These are phyloP conservation scores for Schizochytrium sp. DNA, from an alignment of 108 stramenopile species.

Conservation along the genomic window DNA sequence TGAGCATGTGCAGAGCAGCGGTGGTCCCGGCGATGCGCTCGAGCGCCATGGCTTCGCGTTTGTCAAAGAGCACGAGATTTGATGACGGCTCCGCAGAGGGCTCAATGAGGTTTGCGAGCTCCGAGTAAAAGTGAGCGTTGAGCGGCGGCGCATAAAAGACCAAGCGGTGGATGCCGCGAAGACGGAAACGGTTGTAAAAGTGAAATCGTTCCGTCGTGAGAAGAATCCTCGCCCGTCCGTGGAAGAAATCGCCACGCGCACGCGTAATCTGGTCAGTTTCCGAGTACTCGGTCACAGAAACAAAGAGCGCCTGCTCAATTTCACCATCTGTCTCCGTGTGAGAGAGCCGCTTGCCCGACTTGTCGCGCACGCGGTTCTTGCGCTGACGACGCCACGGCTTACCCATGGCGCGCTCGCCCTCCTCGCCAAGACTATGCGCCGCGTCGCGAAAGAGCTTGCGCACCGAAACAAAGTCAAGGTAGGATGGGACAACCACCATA, in stretches of 20 bases:
- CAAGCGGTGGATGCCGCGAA: background rate
- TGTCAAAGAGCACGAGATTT: background rate
- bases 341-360: background rate
- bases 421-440: background rate
- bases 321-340: background rate
- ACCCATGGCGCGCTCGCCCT: constrained; percentile 1
- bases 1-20: background rate
- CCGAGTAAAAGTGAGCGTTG: background rate
- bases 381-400: background rate
- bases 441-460: background rate
- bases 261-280: background rate
- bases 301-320: background rate
- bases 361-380: background rate
- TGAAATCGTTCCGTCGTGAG: constrained; percentile 2
- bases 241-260: background rate
- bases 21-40: constrained; percentile 2
- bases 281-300: background rate
- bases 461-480: constrained; percentile 3
- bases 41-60: background rate
- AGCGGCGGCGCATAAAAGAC: background rate
- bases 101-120: background rate
- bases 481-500: background rate
- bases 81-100: background rate
- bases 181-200: background rate
- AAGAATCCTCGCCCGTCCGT: background rate